Conservation (phyloP, 2,329 filamentous ascomycete genomes). For the Aureobasidium sp. region DNA sequence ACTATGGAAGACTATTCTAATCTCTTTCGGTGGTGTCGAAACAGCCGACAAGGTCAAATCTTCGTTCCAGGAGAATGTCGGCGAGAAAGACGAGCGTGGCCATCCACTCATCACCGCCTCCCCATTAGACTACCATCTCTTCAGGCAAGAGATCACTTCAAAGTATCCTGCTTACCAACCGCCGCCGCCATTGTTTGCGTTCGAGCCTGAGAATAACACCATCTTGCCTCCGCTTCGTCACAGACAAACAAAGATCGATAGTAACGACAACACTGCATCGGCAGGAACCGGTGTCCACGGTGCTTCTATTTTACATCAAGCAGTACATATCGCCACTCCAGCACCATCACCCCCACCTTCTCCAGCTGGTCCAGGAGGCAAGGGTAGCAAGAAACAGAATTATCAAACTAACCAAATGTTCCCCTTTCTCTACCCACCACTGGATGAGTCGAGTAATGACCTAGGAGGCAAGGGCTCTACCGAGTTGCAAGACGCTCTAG, state of each 20-base stretch:
- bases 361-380: constrained; percentile 71
- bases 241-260: constrained; percentile 39
- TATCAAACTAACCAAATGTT: constrained; percentile 99
- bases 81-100: constrained; percentile 50
- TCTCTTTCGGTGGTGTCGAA: constrained; percentile 72
- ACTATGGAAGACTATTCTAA: constrained; percentile 83
- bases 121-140: constrained; percentile 90
- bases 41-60: constrained; percentile 68
- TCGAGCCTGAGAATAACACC: constrained; percentile 85
- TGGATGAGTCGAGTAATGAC: constrained; percentile 81
- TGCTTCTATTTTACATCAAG: constrained; percentile 80
- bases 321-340: constrained; percentile 97
- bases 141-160: constrained; percentile 91
- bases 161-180: constrained; percentile 97
- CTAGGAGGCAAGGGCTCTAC: constrained; percentile 83
- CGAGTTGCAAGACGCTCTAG: constrained; percentile 67
- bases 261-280: constrained; percentile 41
- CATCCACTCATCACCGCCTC: constrained; percentile 85
- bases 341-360: constrained; percentile 93
- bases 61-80: constrained; percentile 47
- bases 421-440: constrained; percentile 90
- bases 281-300: constrained; percentile 37
- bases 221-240: constrained; percentile 79
- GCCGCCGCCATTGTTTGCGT: constrained; percentile 69
- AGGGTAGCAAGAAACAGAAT: constrained; percentile 96